These are phyloP conservation scores for Chloranthus sessilifolius DNA, from an alignment of 164 flowering plant genomes.

Conservation along the genomic window DNA sequence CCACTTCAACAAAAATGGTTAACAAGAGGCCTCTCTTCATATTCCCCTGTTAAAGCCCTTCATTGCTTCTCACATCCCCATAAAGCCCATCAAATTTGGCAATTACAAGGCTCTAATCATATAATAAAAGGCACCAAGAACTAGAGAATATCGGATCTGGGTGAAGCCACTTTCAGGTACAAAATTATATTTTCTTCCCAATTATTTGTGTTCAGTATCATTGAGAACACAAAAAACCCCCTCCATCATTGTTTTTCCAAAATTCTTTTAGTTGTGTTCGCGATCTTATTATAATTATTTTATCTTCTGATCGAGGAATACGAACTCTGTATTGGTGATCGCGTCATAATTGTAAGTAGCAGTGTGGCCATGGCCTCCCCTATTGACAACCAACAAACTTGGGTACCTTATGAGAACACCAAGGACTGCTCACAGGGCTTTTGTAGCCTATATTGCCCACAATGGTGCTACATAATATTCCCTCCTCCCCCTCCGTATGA, in stretches of 20 bases:
- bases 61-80: not conserved
- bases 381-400: slow-evolving; percentile 41
- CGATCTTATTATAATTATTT: not conserved
- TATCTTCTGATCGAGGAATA: not conserved
- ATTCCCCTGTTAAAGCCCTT: not conserved
- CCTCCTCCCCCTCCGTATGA: slow-evolving; percentile 74
- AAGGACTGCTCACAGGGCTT: slow-evolving; percentile 73
- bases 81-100: not conserved
- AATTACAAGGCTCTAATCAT: not conserved
- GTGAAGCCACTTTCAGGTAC: too few relatives aligned
- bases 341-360: not conserved
- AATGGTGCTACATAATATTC: slow-evolving; percentile 67
- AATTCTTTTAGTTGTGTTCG: too few relatives aligned
- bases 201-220: too few relatives aligned
- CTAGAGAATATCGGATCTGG: too few relatives aligned
- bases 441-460: slow-evolving; percentile 79
- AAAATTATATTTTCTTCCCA: too few relatives aligned
- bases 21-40: not conserved
- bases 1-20: not conserved
- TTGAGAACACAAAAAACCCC: too few relatives aligned
- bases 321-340: not conserved
- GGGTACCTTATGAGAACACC: slow-evolving; percentile 54
- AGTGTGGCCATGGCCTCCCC: slow-evolving; percentile 29
- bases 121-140: not conserved
- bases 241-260: too few relatives aligned